phyloP scores from a whole-genome alignment of 2,329 filamentous ascomycete species.

The Metarhizium guizhouense region DNA sequence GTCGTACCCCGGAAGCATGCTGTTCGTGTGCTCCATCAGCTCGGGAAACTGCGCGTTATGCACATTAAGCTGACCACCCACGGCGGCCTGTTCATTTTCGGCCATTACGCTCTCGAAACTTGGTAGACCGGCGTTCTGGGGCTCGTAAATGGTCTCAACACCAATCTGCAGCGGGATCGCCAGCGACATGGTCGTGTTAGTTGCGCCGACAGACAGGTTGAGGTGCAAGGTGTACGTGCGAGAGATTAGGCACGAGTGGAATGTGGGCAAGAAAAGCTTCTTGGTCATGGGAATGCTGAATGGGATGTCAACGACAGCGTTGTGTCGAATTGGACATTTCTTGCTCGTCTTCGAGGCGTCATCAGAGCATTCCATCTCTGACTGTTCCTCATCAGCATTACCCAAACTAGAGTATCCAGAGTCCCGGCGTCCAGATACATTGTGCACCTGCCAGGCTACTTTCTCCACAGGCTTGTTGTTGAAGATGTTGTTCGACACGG shows the following conservation, averaged over 20 bases:
- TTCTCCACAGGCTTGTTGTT: slow-evolving; percentile 24
- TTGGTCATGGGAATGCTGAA: slow-evolving; percentile 37
- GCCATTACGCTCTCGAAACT: slow-evolving; percentile 41
- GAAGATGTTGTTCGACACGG: slow-evolving; percentile 32
- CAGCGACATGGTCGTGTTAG: slow-evolving; percentile 34
- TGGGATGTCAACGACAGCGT: slow-evolving; percentile 36
- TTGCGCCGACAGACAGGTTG: slow-evolving; percentile 31
- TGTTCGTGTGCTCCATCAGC: slow-evolving; percentile 20
- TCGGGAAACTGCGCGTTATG: slow-evolving; percentile 28
- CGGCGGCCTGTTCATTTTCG: slow-evolving; percentile 31
- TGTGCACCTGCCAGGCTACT: slow-evolving; percentile 32
- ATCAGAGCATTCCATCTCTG: slow-evolving; percentile 23
- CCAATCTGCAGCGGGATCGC: slow-evolving; percentile 43
- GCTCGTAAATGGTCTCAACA: slow-evolving; percentile 28
- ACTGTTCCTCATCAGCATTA: slow-evolving; percentile 21
- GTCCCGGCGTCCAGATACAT: slow-evolving; percentile 32
- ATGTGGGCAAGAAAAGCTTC: slow-evolving; percentile 46
- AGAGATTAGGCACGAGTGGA: slow-evolving; percentile 48
- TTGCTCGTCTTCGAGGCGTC: slow-evolving; percentile 12
- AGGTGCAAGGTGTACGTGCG: slow-evolving; percentile 46
- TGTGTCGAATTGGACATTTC: slow-evolving; percentile 28
- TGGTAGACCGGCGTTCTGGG: slow-evolving; percentile 29
- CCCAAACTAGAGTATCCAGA: slow-evolving; percentile 44
- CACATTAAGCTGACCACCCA: slow-evolving; percentile 33
- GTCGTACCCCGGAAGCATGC: slow-evolving; percentile 31